Evolutionary conservation across 768 basidiomycete species (phyloP), one percentile per base, ranked within the genome.

Genomic region (Gloeopeniophorella convolvens): DNA sequence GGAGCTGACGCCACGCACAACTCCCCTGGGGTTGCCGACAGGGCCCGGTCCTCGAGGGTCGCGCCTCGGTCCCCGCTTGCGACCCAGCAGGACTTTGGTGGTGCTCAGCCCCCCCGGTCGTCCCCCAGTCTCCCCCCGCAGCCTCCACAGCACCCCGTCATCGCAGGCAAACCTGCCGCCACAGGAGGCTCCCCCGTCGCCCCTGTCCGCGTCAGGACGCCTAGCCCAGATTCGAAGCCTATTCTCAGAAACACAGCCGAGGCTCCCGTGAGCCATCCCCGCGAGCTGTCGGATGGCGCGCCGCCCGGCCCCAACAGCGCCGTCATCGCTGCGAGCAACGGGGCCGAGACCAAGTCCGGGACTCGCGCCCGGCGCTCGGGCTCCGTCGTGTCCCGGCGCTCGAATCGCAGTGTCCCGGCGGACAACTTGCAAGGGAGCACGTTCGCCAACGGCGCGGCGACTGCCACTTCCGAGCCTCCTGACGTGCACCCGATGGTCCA

Each of bases 361-460:
- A 6, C 23, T 21, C 34, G 40, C 2, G 24, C 28, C 16, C 16
- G 20, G 6, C 41, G 18, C 18, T 28, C 47, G 2, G 28, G 15
- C 15, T 49, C 47, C 4, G 30, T 33, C 26, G 35, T 11, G 35
- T 48, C 52, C 30, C 49, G 32, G 23, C 47, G 23, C 43, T 23
- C 53, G 6, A 21, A 34, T n/a, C 30, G 35, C 13, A 36, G 28
- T 7, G 27, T 13, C 18, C n/a, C n/a, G 12, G 16, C 12, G 9
- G 15, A 15, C 28, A 26, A 32, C 10, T 20, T 60, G 35, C 56
- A 28, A 23, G 60, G 63, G 7, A 62, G 65, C 42, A 56, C 77
- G 4, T 81, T 83, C 60, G 72, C 71, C 23, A 70, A 72, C 37
- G 82, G 81, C 1, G 75, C 79, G 8, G 77, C 73, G 4, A 72